Evolutionary conservation across 164 flowering plant species (phyloP), one percentile per base, ranked within the genome.

Genomic region (Vitis amurensis): DNA sequence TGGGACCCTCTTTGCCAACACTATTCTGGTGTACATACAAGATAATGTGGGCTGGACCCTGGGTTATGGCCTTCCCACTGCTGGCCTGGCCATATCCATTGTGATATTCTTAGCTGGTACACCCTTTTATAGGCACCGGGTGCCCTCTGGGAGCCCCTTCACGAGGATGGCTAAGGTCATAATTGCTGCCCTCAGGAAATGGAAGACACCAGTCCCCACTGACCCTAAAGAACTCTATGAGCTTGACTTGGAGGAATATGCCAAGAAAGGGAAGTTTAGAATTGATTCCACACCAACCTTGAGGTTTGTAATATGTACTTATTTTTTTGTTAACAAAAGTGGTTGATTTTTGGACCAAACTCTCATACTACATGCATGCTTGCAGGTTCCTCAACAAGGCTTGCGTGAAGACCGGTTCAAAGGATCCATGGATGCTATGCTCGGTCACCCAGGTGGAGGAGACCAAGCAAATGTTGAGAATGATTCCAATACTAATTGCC

Each of bases 1-100:
- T 55, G 92, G 93, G 1, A 88, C 92, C 10, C 82, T 91, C 49
- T 89, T 86, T 71, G 96, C 96, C 37, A 84, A 85, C 82, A 85
- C 93, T 0, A 68, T 87, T 14, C 82, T 91, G 8, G 96, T 91
- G 0, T 87, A 82, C 71, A 75, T 89, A 19, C 96, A 91, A 71
- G 96, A 91, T 76, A 91, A 86, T 63, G 88, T 91, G 27, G 93
- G 96, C 0, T 91, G 96, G 93, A 61, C 84, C 0, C 62, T 89
- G 4, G 96, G 96, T 2, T 89, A 85, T 65, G 92, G 84, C 11
- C 85, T 91, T 37, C 93, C 96, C 0, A 79, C 89, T 1, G 55
- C 81, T 14, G 91, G 91, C 12, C 87, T 91, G 5, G 78, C 70
- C 0, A 67, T 89, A 10, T 84, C 96, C 0, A 75, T 89, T 1